phyloP scores from a whole-genome alignment of 2,329 filamentous ascomycete species.

The Beauveria pseudobassiana region DNA sequence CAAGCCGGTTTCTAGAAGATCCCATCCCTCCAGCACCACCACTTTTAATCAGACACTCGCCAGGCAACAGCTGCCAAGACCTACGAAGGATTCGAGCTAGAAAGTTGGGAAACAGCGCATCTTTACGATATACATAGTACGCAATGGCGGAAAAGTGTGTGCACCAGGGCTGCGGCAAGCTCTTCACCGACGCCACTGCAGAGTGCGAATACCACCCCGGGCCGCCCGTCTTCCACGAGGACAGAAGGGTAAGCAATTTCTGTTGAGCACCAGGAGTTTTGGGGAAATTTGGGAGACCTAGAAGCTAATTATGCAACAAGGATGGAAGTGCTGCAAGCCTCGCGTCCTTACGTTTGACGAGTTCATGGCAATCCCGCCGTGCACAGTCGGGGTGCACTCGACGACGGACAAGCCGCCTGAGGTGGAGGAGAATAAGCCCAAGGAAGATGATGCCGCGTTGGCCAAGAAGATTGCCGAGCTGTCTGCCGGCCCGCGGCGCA shows the following conservation, averaged over 20 bases:
- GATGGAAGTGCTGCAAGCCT: constrained; percentile 98
- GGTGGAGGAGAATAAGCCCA: constrained; percentile 54
- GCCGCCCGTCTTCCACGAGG: constrained; percentile 92
- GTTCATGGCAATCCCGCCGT: constrained; percentile 87
- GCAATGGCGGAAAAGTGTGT: constrained; percentile 79
- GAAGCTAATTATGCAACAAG: constrained; percentile 35
- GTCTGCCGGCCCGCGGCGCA: constrained; percentile 32
- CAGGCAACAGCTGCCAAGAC: neutral
- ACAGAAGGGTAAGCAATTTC: constrained; percentile 69
- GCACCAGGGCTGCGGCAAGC: constrained; percentile 91
- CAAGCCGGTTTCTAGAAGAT: constrained; percentile 29
- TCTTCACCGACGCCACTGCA: constrained; percentile 73
- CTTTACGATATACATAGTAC: neutral
- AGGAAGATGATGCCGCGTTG: constrained; percentile 33
- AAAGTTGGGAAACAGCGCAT: neutral
- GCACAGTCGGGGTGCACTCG: constrained; percentile 87
- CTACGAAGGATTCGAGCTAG: neutral
- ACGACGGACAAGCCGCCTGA: constrained; percentile 66
- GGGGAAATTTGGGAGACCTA: neutral
- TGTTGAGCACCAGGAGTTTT: neutral
- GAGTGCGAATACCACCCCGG: constrained; percentile 88
- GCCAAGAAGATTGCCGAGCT: constrained; percentile 48
- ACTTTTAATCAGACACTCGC: neutral
- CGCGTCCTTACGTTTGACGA: constrained; percentile 96
- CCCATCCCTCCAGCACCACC: constrained; percentile 6